Base-by-base conservation (phyloP, 1,139 yeast species). In the Blastobotrys arbuscula region DNA sequence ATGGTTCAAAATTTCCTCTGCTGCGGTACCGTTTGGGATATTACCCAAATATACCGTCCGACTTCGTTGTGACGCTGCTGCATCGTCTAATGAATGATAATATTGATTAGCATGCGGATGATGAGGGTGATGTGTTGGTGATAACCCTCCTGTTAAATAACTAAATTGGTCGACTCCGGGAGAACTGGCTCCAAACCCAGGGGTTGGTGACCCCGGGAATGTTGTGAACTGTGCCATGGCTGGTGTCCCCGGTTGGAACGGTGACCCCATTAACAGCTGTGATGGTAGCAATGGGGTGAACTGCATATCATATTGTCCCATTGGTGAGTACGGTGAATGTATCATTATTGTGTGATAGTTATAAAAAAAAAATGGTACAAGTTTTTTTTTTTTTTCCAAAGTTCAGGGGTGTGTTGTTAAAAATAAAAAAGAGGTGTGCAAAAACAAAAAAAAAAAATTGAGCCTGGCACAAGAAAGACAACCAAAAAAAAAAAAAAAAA, bases 41-140 rank as follows among this genome's bases (percentile, higher is more conserved):
- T 88, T 89, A 12, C 97, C 97, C 59, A 92, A 72, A 64, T 89
- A 88, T 7, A 92, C 95, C 0, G 97, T 88, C 64, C 97, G 77
- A 53, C 68, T 68, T 43, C 59, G 57, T 46, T 52, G 54, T 21
- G 58, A 58, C 10, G 41, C 23, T 13, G 40, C 41, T 2, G 33
- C 39, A 24, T 50, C 43, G 15, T 52, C 54, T 48, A 47, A 54
- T 50, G 48, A 30, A 21, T 38, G 34, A 34, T 37, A 34, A 47
- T 51, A 44, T 47, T 59, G 30, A 53, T 53, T 36, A 57, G 10
- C n/a, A 28, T 28, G 31, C 10, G 38, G 12, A n/a, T 8, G 5
- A 33, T 33, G 19, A 33, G 9, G 36, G 10, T n/a, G 19, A 33
- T 33, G 28, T 5, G 31, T n/a, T 28, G 31, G 31, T 28, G 31